Evolutionary conservation across 1,284 basidiomycete species (phyloP).

Genomic region (Tilletia setariae): DNA sequence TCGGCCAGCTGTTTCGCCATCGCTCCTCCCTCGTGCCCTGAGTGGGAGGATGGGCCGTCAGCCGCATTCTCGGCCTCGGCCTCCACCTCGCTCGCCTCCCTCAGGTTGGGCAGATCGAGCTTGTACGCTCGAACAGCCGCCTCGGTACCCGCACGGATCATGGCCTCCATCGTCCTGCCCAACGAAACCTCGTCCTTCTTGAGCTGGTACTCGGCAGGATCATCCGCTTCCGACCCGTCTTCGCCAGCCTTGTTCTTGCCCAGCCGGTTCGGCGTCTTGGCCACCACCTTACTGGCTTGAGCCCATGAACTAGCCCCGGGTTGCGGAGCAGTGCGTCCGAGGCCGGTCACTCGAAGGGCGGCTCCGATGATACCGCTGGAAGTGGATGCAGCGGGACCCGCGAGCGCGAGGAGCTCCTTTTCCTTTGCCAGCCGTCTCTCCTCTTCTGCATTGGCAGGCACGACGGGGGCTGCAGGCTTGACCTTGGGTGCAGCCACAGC

Average conservation of each 20-base stretch:
- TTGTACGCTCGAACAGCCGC: neutral
- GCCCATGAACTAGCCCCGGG: neutral
- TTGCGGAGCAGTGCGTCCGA: neutral
- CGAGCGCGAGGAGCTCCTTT: conserved; percentile 1
- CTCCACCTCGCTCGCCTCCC: neutral
- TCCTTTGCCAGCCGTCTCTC: neutral
- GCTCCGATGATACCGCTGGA: neutral
- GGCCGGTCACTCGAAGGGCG: neutral
- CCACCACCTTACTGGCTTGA: neutral
- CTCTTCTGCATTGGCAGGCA: neutral
- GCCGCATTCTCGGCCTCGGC: neutral
- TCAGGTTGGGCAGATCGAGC: neutral
- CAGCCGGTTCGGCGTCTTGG: conserved; percentile 10
- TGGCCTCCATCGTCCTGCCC: neutral
- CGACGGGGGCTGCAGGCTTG: neutral
- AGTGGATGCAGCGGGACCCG: neutral
- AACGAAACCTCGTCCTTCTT: neutral
- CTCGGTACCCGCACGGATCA: neutral
- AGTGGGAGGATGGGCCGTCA: neutral
- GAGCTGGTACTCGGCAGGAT: neutral
- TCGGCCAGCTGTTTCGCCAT: too few species aligned
- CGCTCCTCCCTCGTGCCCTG: neutral
- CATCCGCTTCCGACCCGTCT: neutral
- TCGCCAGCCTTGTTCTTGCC: neutral
- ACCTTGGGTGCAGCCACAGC: conserved; percentile 12